Percentiles rank a stretch among this genome's conserved stretches.
These are phyloP conservation scores for Ilex aquifolium DNA, from an alignment of 257 asterid species.

Conservation along the genomic window DNA sequence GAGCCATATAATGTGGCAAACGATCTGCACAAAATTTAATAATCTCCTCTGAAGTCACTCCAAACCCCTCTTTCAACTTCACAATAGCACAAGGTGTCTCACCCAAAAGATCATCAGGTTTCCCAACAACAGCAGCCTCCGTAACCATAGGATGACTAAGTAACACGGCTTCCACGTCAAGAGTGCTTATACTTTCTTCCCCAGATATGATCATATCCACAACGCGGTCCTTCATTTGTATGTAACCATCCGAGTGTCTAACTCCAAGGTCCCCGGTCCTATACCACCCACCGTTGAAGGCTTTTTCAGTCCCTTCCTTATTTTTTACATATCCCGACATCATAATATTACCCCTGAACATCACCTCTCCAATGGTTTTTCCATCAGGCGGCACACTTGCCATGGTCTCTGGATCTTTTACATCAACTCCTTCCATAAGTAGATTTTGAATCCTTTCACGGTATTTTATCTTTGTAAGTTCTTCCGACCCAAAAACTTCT, in stretches of 20 bases:
- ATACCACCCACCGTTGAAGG: slow-evolving; percentile 68
- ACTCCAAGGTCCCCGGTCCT: slow-evolving; percentile 65
- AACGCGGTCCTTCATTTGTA: slow-evolving; percentile 51
- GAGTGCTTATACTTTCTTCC: slow-evolving; percentile 46
- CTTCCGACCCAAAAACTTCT: background rate
- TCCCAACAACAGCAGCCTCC: slow-evolving; percentile 70
- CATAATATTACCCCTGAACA: slow-evolving; percentile 59
- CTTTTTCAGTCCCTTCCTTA: slow-evolving; percentile 34
- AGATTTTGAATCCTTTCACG: slow-evolving; percentile 45
- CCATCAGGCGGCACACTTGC: slow-evolving; percentile 54
- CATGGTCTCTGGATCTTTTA: slow-evolving; percentile 52
- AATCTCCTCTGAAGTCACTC: slow-evolving; percentile 31
- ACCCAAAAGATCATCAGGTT: slow-evolving; percentile 53
- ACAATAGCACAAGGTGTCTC: slow-evolving; percentile 75
- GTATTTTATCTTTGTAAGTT: slow-evolving; percentile 22
- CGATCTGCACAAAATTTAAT: slow-evolving; percentile 35
- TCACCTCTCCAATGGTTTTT: slow-evolving; percentile 53
- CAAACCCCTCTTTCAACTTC: slow-evolving; percentile 45
- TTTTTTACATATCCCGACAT: slow-evolving; percentile 64
- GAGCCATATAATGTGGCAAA: slow-evolving; percentile 55
- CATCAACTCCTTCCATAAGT: slow-evolving; percentile 46
- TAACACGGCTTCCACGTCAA: slow-evolving; percentile 48
- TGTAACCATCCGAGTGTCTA: slow-evolving; percentile 39
- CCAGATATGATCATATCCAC: slow-evolving; percentile 47
- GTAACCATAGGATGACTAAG: slow-evolving; percentile 45